These are phyloP conservation scores for Oldenlandia corymbosa DNA, from an alignment of 257 asterid species.

Conservation along the genomic window DNA sequence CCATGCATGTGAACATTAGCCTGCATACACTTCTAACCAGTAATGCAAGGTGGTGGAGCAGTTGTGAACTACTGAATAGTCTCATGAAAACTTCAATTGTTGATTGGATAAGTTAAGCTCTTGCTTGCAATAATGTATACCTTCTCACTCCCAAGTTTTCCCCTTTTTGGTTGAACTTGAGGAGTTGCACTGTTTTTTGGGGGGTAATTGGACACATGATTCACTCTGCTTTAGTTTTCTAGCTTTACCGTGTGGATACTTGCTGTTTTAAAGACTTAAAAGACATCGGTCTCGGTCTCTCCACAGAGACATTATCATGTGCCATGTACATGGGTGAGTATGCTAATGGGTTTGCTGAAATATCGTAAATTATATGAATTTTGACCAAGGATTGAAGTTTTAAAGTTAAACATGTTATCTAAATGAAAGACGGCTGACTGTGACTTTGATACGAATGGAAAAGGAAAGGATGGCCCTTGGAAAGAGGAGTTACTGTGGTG, in stretches of 20 bases:
- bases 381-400: not conserved
- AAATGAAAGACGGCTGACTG: not conserved
- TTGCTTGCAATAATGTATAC: not conserved
- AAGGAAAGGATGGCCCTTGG: not conserved
- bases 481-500: not conserved
- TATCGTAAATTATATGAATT: not conserved
- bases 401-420: not conserved
- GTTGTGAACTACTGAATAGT: not conserved
- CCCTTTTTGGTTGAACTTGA: not conserved
- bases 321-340: not conserved
- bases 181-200: not conserved
- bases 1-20: not conserved
- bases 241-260: too few relatives aligned
- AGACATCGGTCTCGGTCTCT: too few relatives aligned
- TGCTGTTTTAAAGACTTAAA: too few relatives aligned
- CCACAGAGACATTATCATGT: too few relatives aligned
- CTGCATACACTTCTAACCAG: not conserved
- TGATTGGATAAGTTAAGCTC: not conserved
- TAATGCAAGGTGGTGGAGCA: not conserved
- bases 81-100: not conserved
- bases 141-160: too few relatives aligned
- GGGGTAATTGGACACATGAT: not conserved
- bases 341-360: not conserved
- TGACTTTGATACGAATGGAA: not conserved
- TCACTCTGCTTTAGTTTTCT: not conserved